These are phyloP conservation scores for Pythium guiyangense DNA, from an alignment of 352 stramenopile species.

Conservation along the genomic window DNA sequence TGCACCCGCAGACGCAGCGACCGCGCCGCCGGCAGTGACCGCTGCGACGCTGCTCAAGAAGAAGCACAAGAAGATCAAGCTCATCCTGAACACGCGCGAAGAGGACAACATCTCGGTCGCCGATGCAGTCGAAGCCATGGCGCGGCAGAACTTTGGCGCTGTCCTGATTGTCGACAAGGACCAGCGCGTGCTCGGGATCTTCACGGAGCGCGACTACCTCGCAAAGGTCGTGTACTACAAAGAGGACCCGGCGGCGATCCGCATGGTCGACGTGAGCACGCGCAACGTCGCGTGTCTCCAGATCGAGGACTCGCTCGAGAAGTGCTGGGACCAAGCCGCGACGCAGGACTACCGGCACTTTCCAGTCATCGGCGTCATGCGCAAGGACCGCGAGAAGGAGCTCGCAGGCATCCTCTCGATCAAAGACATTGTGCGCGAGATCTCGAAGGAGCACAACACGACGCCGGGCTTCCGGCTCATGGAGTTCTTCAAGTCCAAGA, in stretches of 20 bases:
- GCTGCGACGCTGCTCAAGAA: conserved; percentile 74
- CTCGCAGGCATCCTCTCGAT: conserved; percentile 78
- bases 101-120: conserved; percentile 78
- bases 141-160: conserved; percentile 72
- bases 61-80: conserved; percentile 76
- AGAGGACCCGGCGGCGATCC: conserved; percentile 49
- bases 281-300: conserved; percentile 52
- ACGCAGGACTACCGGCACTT: conserved; percentile 77
- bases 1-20: conserved; percentile 4
- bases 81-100: conserved; percentile 77
- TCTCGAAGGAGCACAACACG: conserved; percentile 72
- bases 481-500: conserved; percentile 84
- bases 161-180: conserved; percentile 84
- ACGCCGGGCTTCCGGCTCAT: conserved; percentile 75
- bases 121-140: conserved; percentile 73
- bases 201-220: conserved; percentile 84
- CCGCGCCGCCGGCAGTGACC: conserved; percentile 23
- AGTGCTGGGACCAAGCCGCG: conserved; percentile 70
- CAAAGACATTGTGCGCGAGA: conserved; percentile 85
- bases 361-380: conserved; percentile 69
- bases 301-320: conserved; percentile 74
- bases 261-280: conserved; percentile 59
- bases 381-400: conserved; percentile 74
- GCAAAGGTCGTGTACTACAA: conserved; percentile 73
- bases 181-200: conserved; percentile 76